Base-by-base conservation (phyloP, 768 basidiomycete species). In the Calocybe cyanea region DNA sequence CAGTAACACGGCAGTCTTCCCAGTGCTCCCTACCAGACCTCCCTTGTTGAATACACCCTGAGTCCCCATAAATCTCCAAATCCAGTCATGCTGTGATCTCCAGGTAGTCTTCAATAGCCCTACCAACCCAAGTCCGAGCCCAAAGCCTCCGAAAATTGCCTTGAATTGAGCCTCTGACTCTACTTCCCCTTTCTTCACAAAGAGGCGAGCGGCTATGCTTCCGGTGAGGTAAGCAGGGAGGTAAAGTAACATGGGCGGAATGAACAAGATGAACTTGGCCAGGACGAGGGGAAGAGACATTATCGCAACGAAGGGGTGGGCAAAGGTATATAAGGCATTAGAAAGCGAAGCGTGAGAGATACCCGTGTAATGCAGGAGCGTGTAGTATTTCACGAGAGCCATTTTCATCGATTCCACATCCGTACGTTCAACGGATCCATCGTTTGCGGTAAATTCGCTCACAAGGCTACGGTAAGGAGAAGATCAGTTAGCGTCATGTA, bases 81-180 rank as follows among this genome's bases (percentile, higher is more conserved):
- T 46, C 37, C 31, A 54, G 25, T 20, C 52, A 45, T 30, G 50
- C 25, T 43, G 24, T 46, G 10, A 45, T 18, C 41, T 14, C 14
- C 31, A 10, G 32, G 43, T 33, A 41, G 41, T 57, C 56, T 60
- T 53, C 36, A 63, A 40, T 13, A 54, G 21, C 40, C 52, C 57
- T 24, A 65, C 34, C 40, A 55, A 28, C 37, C 64, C 60, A 32
- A 59, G 28, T 30, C 69, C 60, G 45, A 63, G 47, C 19, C 76
- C 73, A 8, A 77, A 20, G 2, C 75, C 75, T 2, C 82, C 83
- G 19, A 81, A 74, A 7, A 82, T 67, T 37, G 80, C 69, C 62
- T 85, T 84, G 62, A 78, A 86, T 62, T 87, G 84, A n/a, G 85
- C 83, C 39, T 75, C 65, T 23, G 77, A 74, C 56, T 87, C 85